Evolutionary conservation across 2,329 filamentous ascomycete species (phyloP).

Genomic region (Aspergillus udagawae): DNA sequence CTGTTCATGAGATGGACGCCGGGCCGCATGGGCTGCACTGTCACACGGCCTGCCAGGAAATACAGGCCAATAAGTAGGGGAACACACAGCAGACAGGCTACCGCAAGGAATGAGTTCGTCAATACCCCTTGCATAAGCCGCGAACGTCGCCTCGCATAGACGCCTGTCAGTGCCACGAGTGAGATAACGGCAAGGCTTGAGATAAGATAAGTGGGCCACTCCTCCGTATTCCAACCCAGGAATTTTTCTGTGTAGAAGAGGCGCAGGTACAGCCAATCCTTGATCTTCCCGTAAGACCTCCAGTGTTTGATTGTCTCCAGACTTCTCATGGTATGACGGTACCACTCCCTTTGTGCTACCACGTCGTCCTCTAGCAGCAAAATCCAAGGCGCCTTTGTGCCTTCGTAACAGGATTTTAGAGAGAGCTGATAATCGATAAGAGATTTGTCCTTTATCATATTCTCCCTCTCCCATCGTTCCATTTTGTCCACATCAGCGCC

Average conservation of each 20-base stretch:
- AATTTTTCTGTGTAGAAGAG: conserved; percentile 48
- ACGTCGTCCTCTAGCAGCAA: conserved; percentile 48
- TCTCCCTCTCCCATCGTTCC: conserved; percentile 10
- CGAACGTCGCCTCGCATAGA: conserved; percentile 11
- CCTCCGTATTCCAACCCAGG: conserved; percentile 44
- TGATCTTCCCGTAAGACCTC: conserved; percentile 7
- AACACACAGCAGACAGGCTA: conserved; percentile 27
- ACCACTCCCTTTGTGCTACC: conserved; percentile 46
- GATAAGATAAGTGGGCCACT: conserved; percentile 36
- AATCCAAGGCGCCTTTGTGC: conserved; percentile 39
- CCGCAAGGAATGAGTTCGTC: conserved; percentile 21
- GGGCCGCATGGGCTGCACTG: conserved; percentile 32
- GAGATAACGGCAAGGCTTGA: conserved; percentile 26
- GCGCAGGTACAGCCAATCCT: conserved; percentile 39
- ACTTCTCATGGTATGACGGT: conserved; percentile 36
- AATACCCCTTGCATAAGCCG: conserved; percentile 14
- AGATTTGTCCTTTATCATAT: conserved; percentile 35
- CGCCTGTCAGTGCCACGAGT: conserved; percentile 13
- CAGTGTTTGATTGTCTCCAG: conserved; percentile 31
- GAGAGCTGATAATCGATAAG: conserved; percentile 44
- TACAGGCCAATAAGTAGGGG: conserved; percentile 33
- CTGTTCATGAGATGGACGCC: conserved; percentile 42
- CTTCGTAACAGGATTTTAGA: conserved; percentile 37
- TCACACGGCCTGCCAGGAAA: conserved; percentile 41
- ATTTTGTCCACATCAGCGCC: conserved; percentile 12